Percentiles rank a stretch among this genome's conserved stretches.
These are phyloP conservation scores for Xylaria sp. DNA, from an alignment of 2,329 filamentous ascomycete species.

Conservation along the genomic window DNA sequence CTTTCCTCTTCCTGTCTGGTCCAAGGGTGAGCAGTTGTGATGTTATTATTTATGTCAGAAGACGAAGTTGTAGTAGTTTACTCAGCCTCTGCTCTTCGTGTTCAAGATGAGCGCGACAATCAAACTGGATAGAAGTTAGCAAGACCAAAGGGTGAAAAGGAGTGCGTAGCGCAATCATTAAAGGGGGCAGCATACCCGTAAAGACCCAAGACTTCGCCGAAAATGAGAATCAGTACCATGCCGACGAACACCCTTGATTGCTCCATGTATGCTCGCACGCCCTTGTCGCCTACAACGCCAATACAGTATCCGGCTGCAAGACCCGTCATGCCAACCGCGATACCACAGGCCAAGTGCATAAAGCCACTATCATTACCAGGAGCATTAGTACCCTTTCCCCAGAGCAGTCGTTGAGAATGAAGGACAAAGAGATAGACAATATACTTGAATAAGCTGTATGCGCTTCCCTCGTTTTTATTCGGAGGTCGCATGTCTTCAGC, in stretches of 20 bases:
- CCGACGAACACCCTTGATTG: constrained; percentile 97
- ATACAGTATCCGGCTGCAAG: constrained; percentile 96
- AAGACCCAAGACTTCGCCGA: constrained; percentile 94
- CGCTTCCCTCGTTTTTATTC: constrained; percentile 59
- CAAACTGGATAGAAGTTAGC: constrained; percentile 65
- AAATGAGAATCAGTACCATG: constrained; percentile 99
- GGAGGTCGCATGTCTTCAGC: constrained; percentile 86
- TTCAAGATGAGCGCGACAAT: constrained; percentile 95
- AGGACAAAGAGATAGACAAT: constrained; percentile 47
- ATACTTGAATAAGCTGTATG: constrained; percentile 86
- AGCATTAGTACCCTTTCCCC: constrained; percentile 38
- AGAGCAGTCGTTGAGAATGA: background rate
- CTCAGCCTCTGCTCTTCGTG: constrained; percentile 77
- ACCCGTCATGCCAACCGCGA: constrained; percentile 92
- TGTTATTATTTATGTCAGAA: constrained; percentile 12
- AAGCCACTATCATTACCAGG: constrained; percentile 72
- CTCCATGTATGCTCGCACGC: constrained; percentile 94
- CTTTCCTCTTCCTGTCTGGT: constrained; percentile 6
- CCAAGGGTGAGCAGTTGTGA: background rate
- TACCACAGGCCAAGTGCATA: constrained; percentile 90
- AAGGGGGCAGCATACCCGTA: constrained; percentile 77
- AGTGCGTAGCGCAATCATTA: constrained; percentile 12
- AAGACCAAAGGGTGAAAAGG: constrained; percentile 25
- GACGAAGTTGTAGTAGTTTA: constrained; percentile 42
- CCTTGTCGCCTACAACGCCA: constrained; percentile 92